Base-by-base conservation (phyloP, 2,329 filamentous ascomycete genomes). In the Lasiodiplodia theobromae region DNA sequence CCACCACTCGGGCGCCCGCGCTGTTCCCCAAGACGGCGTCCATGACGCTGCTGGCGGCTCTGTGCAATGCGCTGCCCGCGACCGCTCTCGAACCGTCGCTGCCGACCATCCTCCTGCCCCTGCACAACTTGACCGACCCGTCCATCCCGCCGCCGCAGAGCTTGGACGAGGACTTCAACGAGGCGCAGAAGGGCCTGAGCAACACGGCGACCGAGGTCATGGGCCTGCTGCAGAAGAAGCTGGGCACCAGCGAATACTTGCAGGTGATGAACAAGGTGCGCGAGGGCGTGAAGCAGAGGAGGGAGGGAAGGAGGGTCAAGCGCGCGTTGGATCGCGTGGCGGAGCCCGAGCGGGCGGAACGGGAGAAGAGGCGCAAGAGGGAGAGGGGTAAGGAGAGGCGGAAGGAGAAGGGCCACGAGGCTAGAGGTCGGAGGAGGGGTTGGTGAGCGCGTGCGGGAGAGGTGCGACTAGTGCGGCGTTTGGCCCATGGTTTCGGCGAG, bases 241-340 rank as follows among this genome's bases (percentile, higher is more conserved):
- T 97, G 64, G 96, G 95, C 51, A 93, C 91, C 2, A 87, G 89
- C 0, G 88, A 88, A 70, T 99, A 94, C 81, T 89, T 94, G n/a
- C 85, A 86, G 67, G 86, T 90, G 56, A 84, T 98, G 75, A 80
- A 92, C 49, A 86, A 86, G 51, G 92, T 96, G 7, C 88, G 93
- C 70, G 89, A 91, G 65, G 87, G 86, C 18, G 89, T 96, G n/a
- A 88, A 87, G 75, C 86, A 86, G 71, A 88, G 91, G 74, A 86
- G 96, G 72, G 88, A 93, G 77, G 88, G 89, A 74, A 85, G 96
- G 71, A 88, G 91, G 66, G 88, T 86, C 71, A 99, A 99, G 87
- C 88, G 96, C 75, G 92, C 93, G 81, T 92, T 98, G 71, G 94
- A 96, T 77, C 92, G 92, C 12, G 89, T 99, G 28, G 87, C 87